These are phyloP conservation scores for Galerina marginata DNA, from an alignment of 768 basidiomycete species.

Conservation along the genomic window DNA sequence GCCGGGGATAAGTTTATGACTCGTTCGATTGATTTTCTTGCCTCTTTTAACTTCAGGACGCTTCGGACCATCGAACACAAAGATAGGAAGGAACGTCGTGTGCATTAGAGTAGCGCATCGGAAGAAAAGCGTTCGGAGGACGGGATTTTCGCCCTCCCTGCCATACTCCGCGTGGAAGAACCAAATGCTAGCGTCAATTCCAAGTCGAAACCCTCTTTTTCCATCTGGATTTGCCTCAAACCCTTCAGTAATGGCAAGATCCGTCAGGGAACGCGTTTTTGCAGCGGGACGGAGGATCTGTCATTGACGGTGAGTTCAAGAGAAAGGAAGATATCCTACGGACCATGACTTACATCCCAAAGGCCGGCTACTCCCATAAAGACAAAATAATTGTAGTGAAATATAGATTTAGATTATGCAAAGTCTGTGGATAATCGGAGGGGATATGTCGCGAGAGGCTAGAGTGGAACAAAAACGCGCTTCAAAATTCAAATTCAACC, in stretches of 20 bases:
- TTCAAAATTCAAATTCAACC: constrained; percentile 1
- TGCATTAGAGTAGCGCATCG: constrained; percentile 80
- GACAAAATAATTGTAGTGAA: neutral
- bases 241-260: constrained; percentile 76
- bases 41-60: constrained; percentile 83
- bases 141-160: constrained; percentile 84
- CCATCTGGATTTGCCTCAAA: constrained; percentile 69
- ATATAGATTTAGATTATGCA: neutral
- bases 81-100: constrained; percentile 83
- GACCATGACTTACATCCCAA: constrained; percentile 44
- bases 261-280: constrained; percentile 73
- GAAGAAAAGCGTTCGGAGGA: constrained; percentile 83
- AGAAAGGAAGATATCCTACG: neutral
- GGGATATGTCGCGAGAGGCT: neutral
- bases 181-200: constrained; percentile 90
- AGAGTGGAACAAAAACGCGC: neutral
- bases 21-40: constrained; percentile 67
- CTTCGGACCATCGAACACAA: constrained; percentile 91
- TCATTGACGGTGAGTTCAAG: neutral
- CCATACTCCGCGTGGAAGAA: constrained; percentile 81
- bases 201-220: constrained; percentile 77
- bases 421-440: neutral
- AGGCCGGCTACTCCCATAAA: constrained; percentile 45
- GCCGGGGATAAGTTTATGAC: constrained; percentile 70
- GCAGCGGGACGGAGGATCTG: constrained; percentile 75